Evolutionary conservation across 1,284 basidiomycete species (phyloP), one percentile per base, ranked within the genome.

Genomic region (Ganoderma multipileum): DNA sequence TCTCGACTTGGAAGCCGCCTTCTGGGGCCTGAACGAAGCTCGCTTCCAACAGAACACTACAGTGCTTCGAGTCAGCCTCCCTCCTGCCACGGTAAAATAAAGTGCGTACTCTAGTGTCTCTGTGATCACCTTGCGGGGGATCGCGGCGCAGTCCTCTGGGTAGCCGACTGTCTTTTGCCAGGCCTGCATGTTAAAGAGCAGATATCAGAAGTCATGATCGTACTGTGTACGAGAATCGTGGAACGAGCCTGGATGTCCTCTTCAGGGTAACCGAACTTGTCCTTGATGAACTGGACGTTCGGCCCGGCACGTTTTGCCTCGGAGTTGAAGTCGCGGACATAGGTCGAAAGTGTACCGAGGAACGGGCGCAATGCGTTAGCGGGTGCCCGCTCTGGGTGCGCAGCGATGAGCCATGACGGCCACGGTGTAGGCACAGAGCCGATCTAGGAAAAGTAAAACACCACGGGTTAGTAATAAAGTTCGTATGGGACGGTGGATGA

Each of bases 401-500:
- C 94, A 30, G 94, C 95, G 75, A 98, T 94, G 67, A 94, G 72
- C 97, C 97, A 99, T 2, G 94, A 96, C 20, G 96, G 95, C 97
- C 97, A 99, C 0, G 97, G 97, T 0, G 97, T 99, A 47, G 91
- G 92, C 0, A 96, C 92, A 5, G 89, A 90, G 20, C 94, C 95
- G 72, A 97, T 95, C 91, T 96, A 57, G 4, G 66, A 12, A 9
- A 26, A 23, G 41, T 5, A 41, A 30, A n/a, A 63, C 54, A n/a
- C 14, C 16, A 28, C 9, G 36, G 64, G 57, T 39, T 62, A 2
- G 59, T 39, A 57, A 33, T 8, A 33, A 33, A 33, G 33, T 33
- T 33, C 33, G 33, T 33, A 8, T 33, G 33, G 33, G 33, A 33
- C 33, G 33, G 3, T 33, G 33, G 33, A 33, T 33, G 33, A 33